Evolutionary conservation across 192 early-diverging fungal species (phyloP), one percentile per base, ranked within the genome.

Genomic region (Dimargaris verticillata): DNA sequence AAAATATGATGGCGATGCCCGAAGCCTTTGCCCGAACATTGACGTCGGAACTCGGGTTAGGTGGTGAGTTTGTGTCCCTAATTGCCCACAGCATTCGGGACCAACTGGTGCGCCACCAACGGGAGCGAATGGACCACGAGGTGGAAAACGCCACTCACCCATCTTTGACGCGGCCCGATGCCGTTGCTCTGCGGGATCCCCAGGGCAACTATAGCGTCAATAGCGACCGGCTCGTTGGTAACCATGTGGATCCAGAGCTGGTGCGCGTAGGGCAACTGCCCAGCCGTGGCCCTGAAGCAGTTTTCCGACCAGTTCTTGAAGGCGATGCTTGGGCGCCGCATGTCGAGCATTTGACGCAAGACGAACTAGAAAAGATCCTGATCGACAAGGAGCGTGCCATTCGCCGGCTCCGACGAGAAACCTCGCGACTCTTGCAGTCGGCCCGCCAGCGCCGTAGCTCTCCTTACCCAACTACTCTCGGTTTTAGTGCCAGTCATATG

Each of bases 11-110:
- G 17, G 65, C 63, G 54, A 67, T 72, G 28, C 89, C 89, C 3
- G 89, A 90, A 62, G 80, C 78, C 28, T 92, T 92, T 67, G 78
- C 82, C 33, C 66, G 70, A 17, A 74, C 75, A 28, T 59, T 89
- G 52, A 73, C 80, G 2, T 70, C 80, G 26, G 89, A 92, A 61
- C 63, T 92, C 28, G 87, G 87, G 5, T 68, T 92, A 41, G 88
- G 86, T 0, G 85, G 86, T 12, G 88, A 89, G 64, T 92, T 87
- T 73, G 78, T 84, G 9, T 61, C 82, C 0, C 70, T 88, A 33
- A 87, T 91, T 62, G 75, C 87, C 0, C 81, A 86, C 65, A 77
- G 74, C 28, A 86, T 90, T 47, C 73, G 84, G 47, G 85, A 90
- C 59, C 88, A 90, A 60, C 68, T 90, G 3, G 84, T 77, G 53